Percentiles rank a stretch among this genome's conserved stretches.
Conservation (phyloP, 2,329 filamentous ascomycete species). For the Huntiella moniliformis region DNA sequence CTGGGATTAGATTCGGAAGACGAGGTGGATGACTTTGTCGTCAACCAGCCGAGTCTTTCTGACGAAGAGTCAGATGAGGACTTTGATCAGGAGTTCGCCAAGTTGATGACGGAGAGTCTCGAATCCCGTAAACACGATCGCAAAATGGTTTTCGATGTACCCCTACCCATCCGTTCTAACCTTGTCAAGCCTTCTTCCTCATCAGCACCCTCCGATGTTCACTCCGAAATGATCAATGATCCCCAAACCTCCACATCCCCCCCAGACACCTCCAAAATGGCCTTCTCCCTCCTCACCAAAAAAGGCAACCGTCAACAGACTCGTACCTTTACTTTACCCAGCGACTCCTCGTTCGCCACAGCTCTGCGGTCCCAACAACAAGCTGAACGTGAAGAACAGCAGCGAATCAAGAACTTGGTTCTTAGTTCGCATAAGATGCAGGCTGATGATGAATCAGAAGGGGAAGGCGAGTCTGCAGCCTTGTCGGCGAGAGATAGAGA, state of each 20-base stretch:
- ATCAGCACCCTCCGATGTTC: background rate
- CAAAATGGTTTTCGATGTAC: constrained; percentile 89
- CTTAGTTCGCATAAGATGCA: constrained; percentile 78
- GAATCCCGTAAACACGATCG: constrained; percentile 93
- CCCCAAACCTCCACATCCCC: background rate
- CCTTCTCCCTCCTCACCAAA: constrained; percentile 90
- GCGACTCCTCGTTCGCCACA: constrained; percentile 85
- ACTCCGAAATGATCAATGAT: background rate
- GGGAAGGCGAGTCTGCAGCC: constrained; percentile 17
- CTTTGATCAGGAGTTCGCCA: constrained; percentile 93
- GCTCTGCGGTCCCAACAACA: constrained; percentile 94
- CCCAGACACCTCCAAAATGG: constrained; percentile 46
- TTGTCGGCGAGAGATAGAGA: constrained; percentile 21
- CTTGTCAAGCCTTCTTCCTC: constrained; percentile 4
- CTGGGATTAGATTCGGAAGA: constrained; percentile 40
- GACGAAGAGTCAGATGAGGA: constrained; percentile 92
- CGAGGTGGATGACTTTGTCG: constrained; percentile 56
- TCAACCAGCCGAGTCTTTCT: constrained; percentile 74
- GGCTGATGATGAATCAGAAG: constrained; percentile 61
- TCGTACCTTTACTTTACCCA: constrained; percentile 70
- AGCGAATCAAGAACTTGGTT: constrained; percentile 94
- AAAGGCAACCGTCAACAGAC: constrained; percentile 93
- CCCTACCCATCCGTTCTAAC: constrained; percentile 68
- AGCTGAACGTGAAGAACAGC: constrained; percentile 87
- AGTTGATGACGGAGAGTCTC: constrained; percentile 94